Conservation (phyloP, 1,139 yeast genomes). For the Cylindricascospora bacillispora region DNA sequence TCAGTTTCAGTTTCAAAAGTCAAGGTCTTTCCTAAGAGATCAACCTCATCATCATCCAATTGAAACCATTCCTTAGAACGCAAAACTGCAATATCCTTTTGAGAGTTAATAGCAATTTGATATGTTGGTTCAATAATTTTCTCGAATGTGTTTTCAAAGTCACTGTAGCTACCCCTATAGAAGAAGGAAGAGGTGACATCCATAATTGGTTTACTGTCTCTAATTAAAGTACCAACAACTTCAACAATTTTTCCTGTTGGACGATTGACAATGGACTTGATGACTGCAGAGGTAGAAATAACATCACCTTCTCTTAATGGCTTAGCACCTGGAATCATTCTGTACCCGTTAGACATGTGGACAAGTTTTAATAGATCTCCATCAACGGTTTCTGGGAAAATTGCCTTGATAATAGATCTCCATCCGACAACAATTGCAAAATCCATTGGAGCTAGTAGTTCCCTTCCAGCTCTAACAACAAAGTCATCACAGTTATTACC, state of each 20-base stretch:
- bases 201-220: constrained; percentile 72
- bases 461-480: constrained; percentile 76
- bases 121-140: constrained; percentile 80
- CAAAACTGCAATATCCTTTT: constrained; percentile 87
- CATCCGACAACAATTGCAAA: constrained; percentile 97
- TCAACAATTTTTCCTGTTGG: constrained; percentile 92
- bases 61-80: constrained; percentile 98
- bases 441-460: constrained; percentile 94
- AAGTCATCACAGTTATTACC: constrained; percentile 96
- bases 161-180: constrained; percentile 84
- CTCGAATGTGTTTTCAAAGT: constrained; percentile 87
- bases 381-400: constrained; percentile 91
- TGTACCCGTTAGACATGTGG: constrained; percentile 89
- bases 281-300: constrained; percentile 70
- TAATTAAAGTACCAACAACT: constrained; percentile 79
- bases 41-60: constrained; percentile 50
- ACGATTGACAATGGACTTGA: constrained; percentile 81
- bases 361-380: constrained; percentile 92
- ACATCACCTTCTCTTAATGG: constrained; percentile 84
- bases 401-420: constrained; percentile 94
- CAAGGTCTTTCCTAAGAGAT: constrained; percentile 65
- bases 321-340: constrained; percentile 83
- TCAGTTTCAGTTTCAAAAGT: constrained; percentile 85
- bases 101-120: constrained; percentile 55
- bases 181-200: constrained; percentile 92